Percentiles rank a stretch among this genome's conserved stretches.
phyloP scores from a whole-genome alignment of 495 filamentous ascomycete species.

The Trichocladium antarcticum region DNA sequence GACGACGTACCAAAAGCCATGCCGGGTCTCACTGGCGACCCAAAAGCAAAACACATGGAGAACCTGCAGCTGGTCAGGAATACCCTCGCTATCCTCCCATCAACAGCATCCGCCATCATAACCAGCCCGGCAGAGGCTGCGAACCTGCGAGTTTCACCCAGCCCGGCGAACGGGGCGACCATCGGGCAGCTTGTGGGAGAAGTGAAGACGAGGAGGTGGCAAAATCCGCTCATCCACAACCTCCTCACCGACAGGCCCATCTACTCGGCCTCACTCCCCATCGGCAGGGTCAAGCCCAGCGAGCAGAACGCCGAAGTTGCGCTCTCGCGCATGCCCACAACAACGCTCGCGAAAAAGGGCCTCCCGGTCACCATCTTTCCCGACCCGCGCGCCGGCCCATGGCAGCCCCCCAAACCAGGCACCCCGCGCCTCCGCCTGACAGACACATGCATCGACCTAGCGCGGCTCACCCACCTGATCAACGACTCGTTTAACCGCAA shows the following conservation, averaged over 20 bases:
- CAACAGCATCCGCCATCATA: conserved; percentile 74
- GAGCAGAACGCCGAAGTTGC: conserved; percentile 7
- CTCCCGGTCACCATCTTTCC: conserved; percentile 81
- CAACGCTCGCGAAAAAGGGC: conserved; percentile 81
- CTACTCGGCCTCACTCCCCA: conserved; percentile 79
- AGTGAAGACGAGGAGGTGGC: conserved; percentile 61
- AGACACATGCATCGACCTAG: conserved; percentile 70
- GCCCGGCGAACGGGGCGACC: conserved; percentile 33
- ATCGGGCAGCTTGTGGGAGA: conserved; percentile 44
- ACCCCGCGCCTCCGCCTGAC: conserved; percentile 49
- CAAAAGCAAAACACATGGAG: conserved; percentile 40
- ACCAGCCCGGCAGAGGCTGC: conserved; percentile 61
- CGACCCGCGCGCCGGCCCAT: conserved; percentile 49
- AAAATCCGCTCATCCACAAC: conserved; percentile 93
- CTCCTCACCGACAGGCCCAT: conserved; percentile 90
- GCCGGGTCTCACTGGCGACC: neutral
- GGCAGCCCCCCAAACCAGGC: conserved; percentile 51
- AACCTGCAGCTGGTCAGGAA: conserved; percentile 62
- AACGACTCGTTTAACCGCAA: conserved; percentile 86
- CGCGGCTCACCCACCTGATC: conserved; percentile 73
- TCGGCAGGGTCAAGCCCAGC: conserved; percentile 41
- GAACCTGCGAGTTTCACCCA: conserved; percentile 2
- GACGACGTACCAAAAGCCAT: neutral
- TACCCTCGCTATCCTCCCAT: conserved; percentile 65
- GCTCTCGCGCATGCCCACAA: conserved; percentile 33